Conservation (phyloP, 2,329 filamentous ascomycete genomes). For the Ophiostoma pallidulum region DNA sequence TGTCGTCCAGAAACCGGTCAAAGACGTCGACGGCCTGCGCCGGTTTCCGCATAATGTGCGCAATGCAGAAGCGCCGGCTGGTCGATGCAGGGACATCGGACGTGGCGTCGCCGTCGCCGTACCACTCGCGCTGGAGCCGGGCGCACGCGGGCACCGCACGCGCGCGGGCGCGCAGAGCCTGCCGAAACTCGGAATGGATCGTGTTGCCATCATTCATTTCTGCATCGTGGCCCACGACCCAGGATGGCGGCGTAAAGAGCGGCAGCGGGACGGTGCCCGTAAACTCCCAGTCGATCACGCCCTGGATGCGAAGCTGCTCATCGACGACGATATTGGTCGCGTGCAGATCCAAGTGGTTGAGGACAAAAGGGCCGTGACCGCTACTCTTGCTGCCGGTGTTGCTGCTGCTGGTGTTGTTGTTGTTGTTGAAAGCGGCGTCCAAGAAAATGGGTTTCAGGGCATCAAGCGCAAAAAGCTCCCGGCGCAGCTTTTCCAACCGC, state of each 20-base stretch:
- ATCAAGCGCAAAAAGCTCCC: constrained; percentile 15
- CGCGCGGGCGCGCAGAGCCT: not conserved
- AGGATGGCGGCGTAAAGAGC: constrained; percentile 14
- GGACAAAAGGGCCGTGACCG: constrained; percentile 16
- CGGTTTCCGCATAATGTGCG: constrained; percentile 4
- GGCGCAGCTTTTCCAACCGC: constrained; percentile 12
- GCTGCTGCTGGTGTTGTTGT: too few species aligned
- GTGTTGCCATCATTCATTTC: not conserved
- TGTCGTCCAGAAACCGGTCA: not conserved
- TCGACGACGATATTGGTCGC: constrained; percentile 22
- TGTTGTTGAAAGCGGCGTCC: not conserved
- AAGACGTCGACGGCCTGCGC: constrained; percentile 2
- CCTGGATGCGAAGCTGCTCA: constrained; percentile 17
- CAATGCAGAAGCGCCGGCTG: not conserved
- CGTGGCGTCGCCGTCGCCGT: constrained; percentile 1
- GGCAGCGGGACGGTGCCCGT: constrained; percentile 11
- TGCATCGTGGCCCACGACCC: constrained; percentile 13
- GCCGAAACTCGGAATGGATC: constrained; percentile 1
- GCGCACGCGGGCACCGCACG: not conserved
- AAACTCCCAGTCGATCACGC: constrained; percentile 23
- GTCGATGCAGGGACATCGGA: not conserved
- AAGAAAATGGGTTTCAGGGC: constrained; percentile 10
- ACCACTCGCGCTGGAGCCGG: constrained; percentile 2
- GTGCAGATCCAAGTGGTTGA: constrained; percentile 19
- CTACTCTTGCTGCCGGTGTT: too few species aligned